These are phyloP conservation scores for Kalanchoe fedtschenkoi DNA, from an alignment of 164 flowering plant species.

Conservation along the genomic window DNA sequence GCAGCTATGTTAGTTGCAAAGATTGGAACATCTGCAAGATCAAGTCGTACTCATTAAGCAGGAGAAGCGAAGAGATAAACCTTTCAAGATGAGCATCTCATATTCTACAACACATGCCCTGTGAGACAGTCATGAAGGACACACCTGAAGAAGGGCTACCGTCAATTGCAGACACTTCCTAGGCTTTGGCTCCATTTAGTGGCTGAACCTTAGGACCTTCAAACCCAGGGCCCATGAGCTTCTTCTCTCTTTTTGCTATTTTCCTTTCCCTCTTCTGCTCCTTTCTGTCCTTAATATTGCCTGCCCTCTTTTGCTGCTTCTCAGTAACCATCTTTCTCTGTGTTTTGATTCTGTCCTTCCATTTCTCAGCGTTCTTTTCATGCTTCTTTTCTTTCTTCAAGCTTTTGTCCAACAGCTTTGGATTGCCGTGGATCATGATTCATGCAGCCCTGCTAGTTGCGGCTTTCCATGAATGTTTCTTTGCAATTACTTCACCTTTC, in stretches of 20 bases:
- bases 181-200: slow-evolving; percentile 2
- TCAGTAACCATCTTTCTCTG: slow-evolving; percentile 40
- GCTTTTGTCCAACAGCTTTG: slow-evolving; percentile 54
- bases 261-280: slow-evolving; percentile 56
- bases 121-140: not conserved
- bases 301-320: slow-evolving; percentile 56
- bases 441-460: slow-evolving; percentile 74
- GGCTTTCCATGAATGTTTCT: slow-evolving; percentile 63
- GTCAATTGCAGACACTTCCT: not conserved
- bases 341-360: slow-evolving; percentile 68
- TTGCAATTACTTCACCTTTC: slow-evolving; percentile 37
- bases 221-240: slow-evolving; percentile 89
- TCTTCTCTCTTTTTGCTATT: slow-evolving; percentile 86
- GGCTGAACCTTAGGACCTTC: slow-evolving; percentile 57
- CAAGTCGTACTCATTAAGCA: not conserved
- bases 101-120: not conserved
- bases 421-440: slow-evolving; percentile 73
- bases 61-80: not conserved
- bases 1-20: not conserved
- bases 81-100: not conserved
- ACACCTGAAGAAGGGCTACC: not conserved
- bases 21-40: not conserved
- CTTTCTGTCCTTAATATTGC: slow-evolving; percentile 46
- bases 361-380: slow-evolving; percentile 59
- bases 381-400: slow-evolving; percentile 73